Conservation (phyloP, 257 asterid genomes). For the Solanum tacnaense region DNA sequence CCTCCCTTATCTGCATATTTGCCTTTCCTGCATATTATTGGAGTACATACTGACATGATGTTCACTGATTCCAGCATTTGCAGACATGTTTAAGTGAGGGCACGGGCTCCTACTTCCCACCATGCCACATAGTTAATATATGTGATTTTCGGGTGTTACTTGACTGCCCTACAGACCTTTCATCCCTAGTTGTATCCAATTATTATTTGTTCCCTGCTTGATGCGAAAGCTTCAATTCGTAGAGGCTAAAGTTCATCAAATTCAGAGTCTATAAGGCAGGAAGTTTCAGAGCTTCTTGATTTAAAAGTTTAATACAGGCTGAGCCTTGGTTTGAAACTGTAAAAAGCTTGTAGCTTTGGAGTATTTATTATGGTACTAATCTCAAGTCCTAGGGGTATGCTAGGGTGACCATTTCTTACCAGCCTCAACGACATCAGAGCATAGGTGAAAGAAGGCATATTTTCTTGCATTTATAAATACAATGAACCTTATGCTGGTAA, state of each 20-base stretch:
- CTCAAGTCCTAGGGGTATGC: no score
- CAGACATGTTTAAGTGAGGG: conserved; percentile 68
- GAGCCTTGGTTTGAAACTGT: no score
- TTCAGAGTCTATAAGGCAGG: no score
- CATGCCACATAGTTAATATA: no score
- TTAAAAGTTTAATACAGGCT: no score
- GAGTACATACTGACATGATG: background rate
- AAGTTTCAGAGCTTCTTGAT: no score
- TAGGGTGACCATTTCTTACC: conserved; percentile 77
- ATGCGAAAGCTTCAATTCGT: no score
- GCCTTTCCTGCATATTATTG: background rate
- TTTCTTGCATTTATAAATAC: background rate
- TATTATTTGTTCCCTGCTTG: conserved; percentile 1
- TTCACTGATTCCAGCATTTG: conserved; percentile 14
- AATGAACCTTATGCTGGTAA: background rate
- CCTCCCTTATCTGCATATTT: background rate
- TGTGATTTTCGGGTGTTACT: no score
- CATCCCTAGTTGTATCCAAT: conserved; percentile 46
- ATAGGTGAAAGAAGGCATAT: conserved; percentile 31
- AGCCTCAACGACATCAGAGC: conserved; percentile 46
- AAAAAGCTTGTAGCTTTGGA: background rate
- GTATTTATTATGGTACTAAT: no score
- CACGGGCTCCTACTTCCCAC: no score
- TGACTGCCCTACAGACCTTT: conserved; percentile 51
- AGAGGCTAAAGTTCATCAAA: no score